phyloP scores from a whole-genome alignment of 495 filamentous ascomycete genomes.

The Cercophora newfieldiana region DNA sequence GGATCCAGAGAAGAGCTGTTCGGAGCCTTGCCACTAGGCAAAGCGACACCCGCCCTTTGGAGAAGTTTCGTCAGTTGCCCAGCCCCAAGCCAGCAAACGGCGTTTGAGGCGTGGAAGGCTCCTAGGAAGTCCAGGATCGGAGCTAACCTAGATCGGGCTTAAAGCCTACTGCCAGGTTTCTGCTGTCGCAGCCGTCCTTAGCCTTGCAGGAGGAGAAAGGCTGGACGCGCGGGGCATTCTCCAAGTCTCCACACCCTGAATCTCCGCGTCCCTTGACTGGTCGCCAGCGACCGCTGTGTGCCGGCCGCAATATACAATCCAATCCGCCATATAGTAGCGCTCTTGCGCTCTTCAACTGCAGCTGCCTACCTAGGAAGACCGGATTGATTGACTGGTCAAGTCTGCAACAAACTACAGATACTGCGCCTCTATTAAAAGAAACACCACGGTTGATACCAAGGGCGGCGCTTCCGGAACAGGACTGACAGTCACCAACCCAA shows the following conservation, averaged over 20 bases:
- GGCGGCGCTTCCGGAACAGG: neutral
- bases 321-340: constrained; percentile 26
- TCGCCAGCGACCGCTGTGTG: constrained; percentile 1
- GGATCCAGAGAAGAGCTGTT: neutral
- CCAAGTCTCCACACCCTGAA: constrained; percentile 12
- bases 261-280: neutral
- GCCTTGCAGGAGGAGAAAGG: neutral
- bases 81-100: neutral
- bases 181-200: constrained; percentile 1
- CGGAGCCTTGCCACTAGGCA: neutral
- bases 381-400: constrained; percentile 24
- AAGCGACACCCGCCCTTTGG: neutral
- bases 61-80: neutral
- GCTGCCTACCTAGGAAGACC: constrained; percentile 33
- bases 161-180: constrained; percentile 8
- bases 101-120: neutral
- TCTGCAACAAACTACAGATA: neutral
- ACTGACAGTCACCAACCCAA: no score
- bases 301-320: constrained; percentile 22
- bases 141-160: constrained; percentile 13
- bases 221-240: constrained; percentile 13
- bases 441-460: constrained; percentile 3
- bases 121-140: constrained; percentile 11
- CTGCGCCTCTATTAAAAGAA: constrained; percentile 29
- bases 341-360: constrained; percentile 15